Conservation (phyloP, 805 yeast species). For the Ascoidea rubescens region DNA sequence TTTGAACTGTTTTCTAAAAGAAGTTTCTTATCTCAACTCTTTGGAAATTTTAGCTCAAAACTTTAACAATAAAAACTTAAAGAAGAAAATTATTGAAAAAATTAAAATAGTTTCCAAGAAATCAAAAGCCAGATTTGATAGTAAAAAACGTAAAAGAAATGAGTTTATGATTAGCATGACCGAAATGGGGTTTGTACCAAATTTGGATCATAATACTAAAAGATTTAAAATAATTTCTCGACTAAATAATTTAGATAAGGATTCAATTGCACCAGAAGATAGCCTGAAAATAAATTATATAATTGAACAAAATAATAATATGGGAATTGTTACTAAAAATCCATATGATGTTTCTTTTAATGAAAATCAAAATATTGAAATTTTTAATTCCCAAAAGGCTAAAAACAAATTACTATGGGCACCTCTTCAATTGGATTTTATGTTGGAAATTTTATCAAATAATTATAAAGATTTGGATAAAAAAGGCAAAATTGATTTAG, state of each 20-base stretch:
- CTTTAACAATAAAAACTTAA: constrained; percentile 20
- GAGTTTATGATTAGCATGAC: constrained; percentile 24
- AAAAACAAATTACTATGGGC: background rate
- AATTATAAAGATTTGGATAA: no score
- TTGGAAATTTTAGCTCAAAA: constrained; percentile 32
- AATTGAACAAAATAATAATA: no score
- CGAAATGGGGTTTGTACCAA: constrained; percentile 17
- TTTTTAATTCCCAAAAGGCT: background rate
- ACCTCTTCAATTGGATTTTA: background rate
- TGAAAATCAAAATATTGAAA: background rate
- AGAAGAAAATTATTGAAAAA: constrained; percentile 17
- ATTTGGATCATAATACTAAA: constrained; percentile 15
- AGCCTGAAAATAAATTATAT: no score
- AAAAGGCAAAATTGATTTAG: background rate
- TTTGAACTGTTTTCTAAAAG: constrained; percentile 47
- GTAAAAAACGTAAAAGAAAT: constrained; percentile 23
- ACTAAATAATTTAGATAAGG: no score
- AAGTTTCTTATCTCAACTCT: constrained; percentile 30
- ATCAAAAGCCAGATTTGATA: constrained; percentile 14
- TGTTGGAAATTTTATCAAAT: background rate
- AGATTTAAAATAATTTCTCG: constrained; percentile 11
- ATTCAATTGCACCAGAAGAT: no score
- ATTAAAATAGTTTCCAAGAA: constrained; percentile 19
- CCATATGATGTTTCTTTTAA: background rate
- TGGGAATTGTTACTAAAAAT: no score